Conservation (phyloP, 1,284 basidiomycete genomes). For the Tilletia horrida region DNA sequence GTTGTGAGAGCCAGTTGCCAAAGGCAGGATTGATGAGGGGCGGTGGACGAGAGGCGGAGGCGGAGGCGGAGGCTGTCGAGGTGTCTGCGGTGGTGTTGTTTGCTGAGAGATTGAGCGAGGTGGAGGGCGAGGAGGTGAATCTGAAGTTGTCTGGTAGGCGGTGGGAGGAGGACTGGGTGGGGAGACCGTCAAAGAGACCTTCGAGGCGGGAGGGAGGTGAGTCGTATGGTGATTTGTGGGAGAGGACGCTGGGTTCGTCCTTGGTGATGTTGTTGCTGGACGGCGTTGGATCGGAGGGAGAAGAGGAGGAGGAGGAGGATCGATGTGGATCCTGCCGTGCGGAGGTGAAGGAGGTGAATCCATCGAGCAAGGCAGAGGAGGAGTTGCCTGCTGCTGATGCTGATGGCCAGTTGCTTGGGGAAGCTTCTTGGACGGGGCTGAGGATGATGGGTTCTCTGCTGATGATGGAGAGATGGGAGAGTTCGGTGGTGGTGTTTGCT, state of each 20-base stretch:
- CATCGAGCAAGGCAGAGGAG: too few relatives aligned
- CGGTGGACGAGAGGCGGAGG: neutral
- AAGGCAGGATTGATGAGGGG: neutral
- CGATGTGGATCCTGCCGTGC: too few relatives aligned
- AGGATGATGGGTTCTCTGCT: neutral
- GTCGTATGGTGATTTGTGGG: neutral
- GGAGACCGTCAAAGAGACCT: slow-evolving; percentile 13
- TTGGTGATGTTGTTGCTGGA: too few relatives aligned
- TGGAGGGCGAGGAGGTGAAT: neutral
- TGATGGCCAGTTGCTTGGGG: neutral
- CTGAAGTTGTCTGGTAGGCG: neutral
- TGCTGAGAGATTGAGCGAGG: too few relatives aligned
- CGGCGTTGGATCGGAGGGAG: too few relatives aligned
- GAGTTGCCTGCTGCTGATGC: too few relatives aligned
- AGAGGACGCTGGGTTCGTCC: too few relatives aligned
- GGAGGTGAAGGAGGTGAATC: too few relatives aligned
- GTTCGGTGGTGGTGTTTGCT: neutral
- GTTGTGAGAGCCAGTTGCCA: neutral
- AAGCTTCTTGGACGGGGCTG: neutral
- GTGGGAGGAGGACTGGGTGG: neutral
- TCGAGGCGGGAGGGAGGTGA: neutral
- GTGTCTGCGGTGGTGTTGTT: neutral
- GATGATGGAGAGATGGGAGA: too few relatives aligned
- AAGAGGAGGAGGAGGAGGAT: too few relatives aligned
- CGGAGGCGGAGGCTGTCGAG: neutral